Conservation (phyloP, 1,139 yeast genomes). For the Diutina ranongensis region DNA sequence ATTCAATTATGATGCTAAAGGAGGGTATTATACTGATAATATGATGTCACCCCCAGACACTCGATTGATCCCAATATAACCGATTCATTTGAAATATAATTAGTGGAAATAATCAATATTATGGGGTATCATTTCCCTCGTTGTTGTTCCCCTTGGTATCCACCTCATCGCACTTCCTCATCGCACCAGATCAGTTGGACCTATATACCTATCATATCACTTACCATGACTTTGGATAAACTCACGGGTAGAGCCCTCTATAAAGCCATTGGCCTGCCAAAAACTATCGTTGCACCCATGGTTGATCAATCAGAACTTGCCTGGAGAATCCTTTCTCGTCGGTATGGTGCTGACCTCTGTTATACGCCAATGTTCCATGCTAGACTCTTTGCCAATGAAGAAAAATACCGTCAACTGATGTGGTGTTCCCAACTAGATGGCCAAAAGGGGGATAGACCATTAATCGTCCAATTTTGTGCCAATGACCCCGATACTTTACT, state of each 20-base stretch:
- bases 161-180: neutral
- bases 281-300: constrained; percentile 93
- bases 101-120: too few species aligned
- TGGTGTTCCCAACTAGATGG: constrained; percentile 67
- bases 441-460: constrained; percentile 59
- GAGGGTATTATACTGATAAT: too few species aligned
- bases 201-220: neutral
- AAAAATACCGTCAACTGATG: constrained; percentile 68
- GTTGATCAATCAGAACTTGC: constrained; percentile 95
- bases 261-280: constrained; percentile 61
- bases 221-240: constrained; percentile 2
- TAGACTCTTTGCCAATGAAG: constrained; percentile 72
- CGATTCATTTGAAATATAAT: too few species aligned
- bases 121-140: too few species aligned
- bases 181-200: too few species aligned
- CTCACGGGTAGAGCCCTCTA: constrained; percentile 40
- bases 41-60: too few species aligned
- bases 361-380: constrained; percentile 98
- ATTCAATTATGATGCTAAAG: too few species aligned
- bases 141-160: too few species aligned
- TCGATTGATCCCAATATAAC: too few species aligned
- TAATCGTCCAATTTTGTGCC: constrained; percentile 91
- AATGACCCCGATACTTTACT: constrained; percentile 80
- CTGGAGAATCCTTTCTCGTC: constrained; percentile 82
- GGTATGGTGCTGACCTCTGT: constrained; percentile 86